These are phyloP conservation scores for Candida stauntonica DNA, from an alignment of 805 yeast genomes.

Conservation along the genomic window DNA sequence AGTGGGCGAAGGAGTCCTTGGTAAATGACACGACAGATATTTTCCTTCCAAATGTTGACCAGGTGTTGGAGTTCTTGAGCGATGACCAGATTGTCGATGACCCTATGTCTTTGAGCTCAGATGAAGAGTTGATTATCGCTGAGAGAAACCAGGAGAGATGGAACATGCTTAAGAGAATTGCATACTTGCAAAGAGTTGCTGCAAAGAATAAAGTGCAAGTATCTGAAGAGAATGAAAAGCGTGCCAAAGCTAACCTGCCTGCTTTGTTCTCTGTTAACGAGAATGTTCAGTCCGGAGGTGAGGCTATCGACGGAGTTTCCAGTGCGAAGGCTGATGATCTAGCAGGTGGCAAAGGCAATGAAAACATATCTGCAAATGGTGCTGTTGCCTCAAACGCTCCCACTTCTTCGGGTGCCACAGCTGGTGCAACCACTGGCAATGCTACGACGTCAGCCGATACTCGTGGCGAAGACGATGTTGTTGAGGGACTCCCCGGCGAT, in stretches of 20 bases:
- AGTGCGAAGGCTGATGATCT: background rate
- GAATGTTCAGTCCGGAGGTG: background rate
- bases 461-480: conserved; percentile 11
- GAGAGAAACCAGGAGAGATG: conserved; percentile 56
- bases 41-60: conserved; percentile 54
- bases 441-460: no score
- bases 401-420: no score
- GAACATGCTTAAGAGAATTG: conserved; percentile 64
- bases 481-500: conserved; percentile 23
- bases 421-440: no score
- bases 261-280: conserved; percentile 1
- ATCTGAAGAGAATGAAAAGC: conserved; percentile 36
- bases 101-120: conserved; percentile 29
- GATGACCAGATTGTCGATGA: conserved; percentile 34
- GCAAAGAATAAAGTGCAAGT: conserved; percentile 41
- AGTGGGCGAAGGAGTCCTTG: conserved; percentile 48
- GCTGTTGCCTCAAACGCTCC: no score
- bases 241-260: conserved; percentile 24
- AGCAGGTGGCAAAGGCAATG: no score
- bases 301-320: conserved; percentile 6
- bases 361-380: no score
- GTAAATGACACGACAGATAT: conserved; percentile 31
- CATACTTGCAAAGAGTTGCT: conserved; percentile 64
- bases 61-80: conserved; percentile 51
- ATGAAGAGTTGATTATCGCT: conserved; percentile 35